These are phyloP conservation scores for Fusarium nurragi DNA, from an alignment of 2,329 filamentous ascomycete genomes.

Conservation along the genomic window DNA sequence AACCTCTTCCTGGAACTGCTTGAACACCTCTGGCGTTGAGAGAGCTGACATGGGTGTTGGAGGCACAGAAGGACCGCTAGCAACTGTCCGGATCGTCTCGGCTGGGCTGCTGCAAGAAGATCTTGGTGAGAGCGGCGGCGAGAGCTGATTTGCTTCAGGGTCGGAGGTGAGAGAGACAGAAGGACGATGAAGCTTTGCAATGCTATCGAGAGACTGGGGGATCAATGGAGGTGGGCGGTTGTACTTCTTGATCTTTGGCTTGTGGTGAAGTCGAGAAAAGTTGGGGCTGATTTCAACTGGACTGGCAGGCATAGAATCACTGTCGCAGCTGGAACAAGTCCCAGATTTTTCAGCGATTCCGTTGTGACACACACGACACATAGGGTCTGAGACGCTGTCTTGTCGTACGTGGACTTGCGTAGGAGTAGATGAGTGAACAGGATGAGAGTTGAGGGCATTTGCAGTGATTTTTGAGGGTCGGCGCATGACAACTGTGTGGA, in stretches of 20 bases:
- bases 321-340: slow-evolving; percentile 38
- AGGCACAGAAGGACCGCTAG: slow-evolving; percentile 14
- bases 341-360: slow-evolving; percentile 39
- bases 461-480: slow-evolving; percentile 28
- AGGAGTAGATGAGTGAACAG: slow-evolving; percentile 9
- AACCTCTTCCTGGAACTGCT: slow-evolving; percentile 31
- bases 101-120: slow-evolving; percentile 12
- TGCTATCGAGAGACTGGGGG: slow-evolving; percentile 18
- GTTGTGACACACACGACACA: slow-evolving; percentile 38
- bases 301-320: slow-evolving; percentile 25
- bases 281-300: slow-evolving; percentile 10
- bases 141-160: slow-evolving; percentile 30
- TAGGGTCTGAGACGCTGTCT: slow-evolving; percentile 35
- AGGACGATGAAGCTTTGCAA: slow-evolving; percentile 30
- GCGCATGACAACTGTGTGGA: slow-evolving; percentile 18
- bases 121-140: slow-evolving; percentile 21
- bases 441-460: slow-evolving; percentile 38
- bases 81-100: slow-evolving; percentile 14
- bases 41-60: slow-evolving; percentile 36
- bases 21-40: slow-evolving; percentile 37
- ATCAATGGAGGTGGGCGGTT: slow-evolving; percentile 34
- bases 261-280: slow-evolving; percentile 15
- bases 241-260: slow-evolving; percentile 23
- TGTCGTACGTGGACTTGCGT: slow-evolving; percentile 37
- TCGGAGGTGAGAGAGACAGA: slow-evolving; percentile 22